Percentiles rank a stretch among this genome's conserved stretches.
These are phyloP conservation scores for Penicillium verhagenii DNA, from an alignment of 495 filamentous ascomycete species.

Conservation along the genomic window DNA sequence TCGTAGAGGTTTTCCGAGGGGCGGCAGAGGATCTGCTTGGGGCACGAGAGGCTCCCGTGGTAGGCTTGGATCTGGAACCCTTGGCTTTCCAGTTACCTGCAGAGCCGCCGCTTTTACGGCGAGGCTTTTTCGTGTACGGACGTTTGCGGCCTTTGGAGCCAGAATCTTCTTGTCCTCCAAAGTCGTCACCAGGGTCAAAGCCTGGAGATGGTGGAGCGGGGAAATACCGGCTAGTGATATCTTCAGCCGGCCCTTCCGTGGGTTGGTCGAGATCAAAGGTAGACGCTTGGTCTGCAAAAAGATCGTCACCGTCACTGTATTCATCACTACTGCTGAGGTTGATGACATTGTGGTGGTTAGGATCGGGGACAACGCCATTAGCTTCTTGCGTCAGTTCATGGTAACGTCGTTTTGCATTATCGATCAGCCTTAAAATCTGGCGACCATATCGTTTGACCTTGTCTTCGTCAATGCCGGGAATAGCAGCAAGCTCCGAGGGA, in stretches of 20 bases:
- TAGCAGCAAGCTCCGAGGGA: conserved; percentile 57
- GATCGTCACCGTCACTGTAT: conserved; percentile 45
- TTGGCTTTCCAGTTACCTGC: conserved; percentile 28
- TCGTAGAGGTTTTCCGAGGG: conserved; percentile 26
- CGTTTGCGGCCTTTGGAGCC: conserved; percentile 30
- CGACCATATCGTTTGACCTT: conserved; percentile 69
- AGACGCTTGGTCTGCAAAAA: conserved; percentile 38
- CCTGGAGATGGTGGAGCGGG: conserved; percentile 25
- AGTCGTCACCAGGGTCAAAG: conserved; percentile 25
- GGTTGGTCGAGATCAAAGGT: conserved; percentile 36
- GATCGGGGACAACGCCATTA: conserved; percentile 49
- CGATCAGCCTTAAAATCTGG: conserved; percentile 64
- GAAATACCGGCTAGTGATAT: conserved; percentile 50
- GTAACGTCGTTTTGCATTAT: conserved; percentile 54
- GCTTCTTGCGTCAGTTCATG: conserved; percentile 53
- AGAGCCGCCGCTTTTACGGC: conserved; percentile 29
- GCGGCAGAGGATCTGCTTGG: conserved; percentile 23
- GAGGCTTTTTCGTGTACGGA: conserved; percentile 26
- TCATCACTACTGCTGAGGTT: conserved; percentile 66
- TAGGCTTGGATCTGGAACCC: conserved; percentile 24
- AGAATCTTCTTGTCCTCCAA: conserved; percentile 19
- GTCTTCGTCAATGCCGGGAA: conserved; percentile 67
- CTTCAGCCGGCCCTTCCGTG: conserved; percentile 13
- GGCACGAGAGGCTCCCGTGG: conserved; percentile 21
- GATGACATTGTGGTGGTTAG: conserved; percentile 65